These are phyloP conservation scores for Pyrenula massariospora DNA, from an alignment of 495 filamentous ascomycete species.

Conservation along the genomic window DNA sequence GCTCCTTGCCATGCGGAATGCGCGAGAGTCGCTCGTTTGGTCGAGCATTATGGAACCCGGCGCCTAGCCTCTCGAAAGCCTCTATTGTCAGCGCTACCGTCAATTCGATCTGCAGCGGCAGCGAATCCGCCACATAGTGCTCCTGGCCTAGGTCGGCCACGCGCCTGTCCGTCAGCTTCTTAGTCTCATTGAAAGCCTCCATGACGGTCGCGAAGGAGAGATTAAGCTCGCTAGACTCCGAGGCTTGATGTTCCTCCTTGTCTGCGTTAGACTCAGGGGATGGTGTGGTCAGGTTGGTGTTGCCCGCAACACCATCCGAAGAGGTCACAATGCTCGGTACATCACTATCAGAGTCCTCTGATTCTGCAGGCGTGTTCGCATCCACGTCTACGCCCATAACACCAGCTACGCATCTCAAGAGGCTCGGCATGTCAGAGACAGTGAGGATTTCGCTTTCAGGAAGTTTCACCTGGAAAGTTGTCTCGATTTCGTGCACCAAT, in stretches of 20 bases:
- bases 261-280: no score
- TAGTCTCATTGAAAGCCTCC: constrained; percentile 17
- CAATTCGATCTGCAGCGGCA: constrained; percentile 19
- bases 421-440: constrained; percentile 2
- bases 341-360: no score
- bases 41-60: constrained; percentile 14
- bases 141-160: constrained; percentile 22
- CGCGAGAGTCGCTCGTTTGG: constrained; percentile 20
- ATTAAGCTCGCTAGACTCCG: constrained; percentile 5
- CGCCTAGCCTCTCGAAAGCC: constrained; percentile 33
- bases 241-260: no score
- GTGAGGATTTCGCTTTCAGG: constrained; percentile 7
- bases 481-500: constrained; percentile 19
- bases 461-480: constrained; percentile 20
- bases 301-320: no score
- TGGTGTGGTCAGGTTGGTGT: no score
- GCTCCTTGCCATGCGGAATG: constrained; percentile 19
- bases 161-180: constrained; percentile 24
- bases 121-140: constrained; percentile 17
- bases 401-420: not conserved
- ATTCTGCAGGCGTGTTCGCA: no score
- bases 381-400: constrained; percentile 1
- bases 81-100: constrained; percentile 26
- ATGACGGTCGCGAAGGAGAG: constrained; percentile 13
- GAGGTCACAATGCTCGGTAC: no score